phyloP scores from a whole-genome alignment of 352 stramenopile species.

The Phytopythium helicoides region DNA sequence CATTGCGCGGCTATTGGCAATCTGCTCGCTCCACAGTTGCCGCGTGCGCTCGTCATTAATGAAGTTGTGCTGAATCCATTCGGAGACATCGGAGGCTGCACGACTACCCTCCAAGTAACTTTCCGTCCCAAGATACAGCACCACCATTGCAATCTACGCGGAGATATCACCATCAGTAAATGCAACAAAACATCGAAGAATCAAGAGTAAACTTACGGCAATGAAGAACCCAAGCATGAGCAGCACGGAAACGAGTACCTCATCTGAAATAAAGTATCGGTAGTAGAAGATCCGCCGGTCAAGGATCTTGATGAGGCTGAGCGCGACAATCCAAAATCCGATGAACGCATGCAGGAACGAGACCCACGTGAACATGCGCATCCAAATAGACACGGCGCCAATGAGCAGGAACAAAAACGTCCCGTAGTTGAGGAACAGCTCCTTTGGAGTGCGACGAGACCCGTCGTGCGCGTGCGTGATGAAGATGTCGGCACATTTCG shows the following conservation, averaged over 20 bases:
- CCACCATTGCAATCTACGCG: conserved; percentile 78
- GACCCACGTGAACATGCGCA: conserved; percentile 80
- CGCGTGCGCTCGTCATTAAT: conserved; percentile 85
- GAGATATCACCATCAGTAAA: no score
- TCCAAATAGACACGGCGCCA: conserved; percentile 82
- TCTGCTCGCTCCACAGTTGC: conserved; percentile 81
- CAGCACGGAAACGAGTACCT: conserved; percentile 77
- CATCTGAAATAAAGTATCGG: conserved; percentile 86
- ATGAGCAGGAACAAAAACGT: conserved; percentile 86
- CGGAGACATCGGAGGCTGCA: conserved; percentile 64
- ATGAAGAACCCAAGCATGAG: conserved; percentile 85
- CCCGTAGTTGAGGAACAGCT: conserved; percentile 84
- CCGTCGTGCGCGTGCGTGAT: conserved; percentile 64
- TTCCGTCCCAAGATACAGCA: conserved; percentile 81
- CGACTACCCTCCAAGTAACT: conserved; percentile 86
- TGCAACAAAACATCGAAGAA: no score
- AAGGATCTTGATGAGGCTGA: conserved; percentile 77
- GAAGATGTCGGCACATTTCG: conserved; percentile 76
- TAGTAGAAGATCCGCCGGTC: conserved; percentile 88
- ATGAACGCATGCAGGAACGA: conserved; percentile 77
- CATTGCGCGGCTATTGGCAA: conserved; percentile 80
- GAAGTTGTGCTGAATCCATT: conserved; percentile 86
- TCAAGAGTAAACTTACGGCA: no score
- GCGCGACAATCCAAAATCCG: conserved; percentile 57
- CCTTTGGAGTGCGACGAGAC: conserved; percentile 66